Evolutionary conservation across 2,329 filamentous ascomycete genomes (phyloP), one percentile per base, ranked within the genome.

Genomic region (Calonectria montana): DNA sequence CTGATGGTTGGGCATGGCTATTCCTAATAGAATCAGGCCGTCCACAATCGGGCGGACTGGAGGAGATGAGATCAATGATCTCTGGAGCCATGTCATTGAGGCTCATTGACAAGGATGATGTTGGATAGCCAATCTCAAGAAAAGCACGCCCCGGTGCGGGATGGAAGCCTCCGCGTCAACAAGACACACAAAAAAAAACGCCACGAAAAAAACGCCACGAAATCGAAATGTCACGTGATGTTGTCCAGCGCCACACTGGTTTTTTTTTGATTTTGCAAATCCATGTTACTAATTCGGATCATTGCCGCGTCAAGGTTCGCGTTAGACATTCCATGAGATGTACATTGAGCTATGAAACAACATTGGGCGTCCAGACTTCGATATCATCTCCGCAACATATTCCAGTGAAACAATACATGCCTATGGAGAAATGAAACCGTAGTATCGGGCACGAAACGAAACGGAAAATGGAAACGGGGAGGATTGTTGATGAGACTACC

Each of bases 31-130:
- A 31, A 8, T 7, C 31, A 23, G 31, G n/a, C 10, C 69, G 74
- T 7, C 70, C 37, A 1, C n/a, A 55, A 16, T 45, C 65, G 25
- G 74, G 68, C 7, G 83, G 83, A 29, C 83, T 84, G 10, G 83
- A 84, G 18, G 83, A 84, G 23, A 83, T 74, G 29, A 84, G 81
- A 70, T 84, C 81, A 65, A 84, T 84, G 35, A 84, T 75, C 15
- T 82, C 76, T 2, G 76, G 73, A 9, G 79, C 75, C 82, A 84
- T 84, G 59, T 27, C 41, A 37, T 47, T n/a, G 18, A 62, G 57
- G 25, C 65, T 59, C 4, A 39, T 59, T 13, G 35, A 25, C 53
- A 59, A 53, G 23, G 55, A 39, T 48, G 27, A 18, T 12, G 18
- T 29, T 25, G 13, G 12, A 39, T 39, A 4, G 21, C 53, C 16